Percentiles rank a stretch among this genome's conserved stretches.
These are phyloP conservation scores for Nadsonia fulvescens DNA, from an alignment of 805 yeast genomes.

Conservation along the genomic window DNA sequence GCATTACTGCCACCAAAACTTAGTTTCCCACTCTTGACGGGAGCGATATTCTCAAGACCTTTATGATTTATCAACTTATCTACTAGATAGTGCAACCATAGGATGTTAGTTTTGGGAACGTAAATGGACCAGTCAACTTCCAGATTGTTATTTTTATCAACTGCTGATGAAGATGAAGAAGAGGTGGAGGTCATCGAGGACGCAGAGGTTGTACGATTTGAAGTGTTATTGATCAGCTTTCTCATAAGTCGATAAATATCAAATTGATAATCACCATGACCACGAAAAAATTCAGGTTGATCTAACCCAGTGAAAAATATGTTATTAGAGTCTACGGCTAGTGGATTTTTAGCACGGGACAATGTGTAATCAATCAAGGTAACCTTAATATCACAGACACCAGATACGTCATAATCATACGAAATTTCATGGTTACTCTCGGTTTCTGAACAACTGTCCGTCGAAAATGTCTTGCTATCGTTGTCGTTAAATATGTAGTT, in stretches of 20 bases:
- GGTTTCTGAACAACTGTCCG: too few relatives aligned
- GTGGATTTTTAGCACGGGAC: constrained; percentile 25
- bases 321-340: constrained; percentile 11
- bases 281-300: constrained; percentile 42
- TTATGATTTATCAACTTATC: constrained; percentile 30
- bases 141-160: constrained; percentile 1
- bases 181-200: constrained; percentile 4
- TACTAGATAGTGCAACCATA: constrained; percentile 49
- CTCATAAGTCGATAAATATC: constrained; percentile 46
- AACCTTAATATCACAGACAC: too few relatives aligned
- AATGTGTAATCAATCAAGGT: constrained; percentile 42
- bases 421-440: too few relatives aligned
- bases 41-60: constrained; percentile 10
- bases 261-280: constrained; percentile 42
- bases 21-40: constrained; percentile 11
- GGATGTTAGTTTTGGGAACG: constrained; percentile 33
- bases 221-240: constrained; percentile 9
- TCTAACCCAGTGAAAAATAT: constrained; percentile 43
- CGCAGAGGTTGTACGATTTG: constrained; percentile 1
- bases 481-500: constrained; percentile 6
- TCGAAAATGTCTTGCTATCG: too few relatives aligned
- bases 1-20: constrained; percentile 9
- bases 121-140: constrained; percentile 29
- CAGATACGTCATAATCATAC: constrained; percentile 8
- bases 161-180: constrained; percentile 2